Conservation (phyloP, 176 grass and related monocot genomes). For the Coix lacrymajobi region DNA sequence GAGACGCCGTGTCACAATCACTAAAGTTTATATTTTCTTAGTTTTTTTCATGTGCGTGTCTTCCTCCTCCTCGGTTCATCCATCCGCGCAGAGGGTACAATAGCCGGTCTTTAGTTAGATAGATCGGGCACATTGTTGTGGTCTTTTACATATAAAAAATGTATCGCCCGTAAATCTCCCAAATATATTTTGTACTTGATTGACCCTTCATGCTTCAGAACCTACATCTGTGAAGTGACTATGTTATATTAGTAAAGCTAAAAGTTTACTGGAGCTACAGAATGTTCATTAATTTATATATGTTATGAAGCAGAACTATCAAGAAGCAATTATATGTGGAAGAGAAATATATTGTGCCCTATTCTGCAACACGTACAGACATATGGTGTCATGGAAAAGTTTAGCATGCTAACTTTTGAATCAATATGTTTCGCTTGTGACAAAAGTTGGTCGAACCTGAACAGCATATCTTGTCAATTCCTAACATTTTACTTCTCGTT, state of each 20-base stretch:
- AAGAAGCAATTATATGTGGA: not conserved
- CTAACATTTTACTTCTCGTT: not conserved
- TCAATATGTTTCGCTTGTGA: not conserved
- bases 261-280: not conserved
- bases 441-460: not conserved
- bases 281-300: not conserved
- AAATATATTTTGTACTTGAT: constrained; percentile 2
- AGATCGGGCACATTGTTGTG: not conserved
- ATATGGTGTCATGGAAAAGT: not conserved
- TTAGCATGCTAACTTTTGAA: not conserved
- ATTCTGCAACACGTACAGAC: not conserved
- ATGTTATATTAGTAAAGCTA: not conserved
- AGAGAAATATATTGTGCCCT: not conserved
- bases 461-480: not conserved
- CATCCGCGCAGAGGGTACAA: too few relatives aligned
- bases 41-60: too few relatives aligned
- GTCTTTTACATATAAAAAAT: not conserved
- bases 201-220: not conserved
- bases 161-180: constrained; percentile 25
- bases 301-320: not conserved
- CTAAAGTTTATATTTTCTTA: too few relatives aligned
- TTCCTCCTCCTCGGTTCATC: too few relatives aligned
- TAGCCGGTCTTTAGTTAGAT: not conserved
- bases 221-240: not conserved
- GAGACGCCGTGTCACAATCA: too few relatives aligned